These are phyloP conservation scores for Sordariomycetes sp. DNA, from an alignment of 2,329 filamentous ascomycete species.

Conservation along the genomic window DNA sequence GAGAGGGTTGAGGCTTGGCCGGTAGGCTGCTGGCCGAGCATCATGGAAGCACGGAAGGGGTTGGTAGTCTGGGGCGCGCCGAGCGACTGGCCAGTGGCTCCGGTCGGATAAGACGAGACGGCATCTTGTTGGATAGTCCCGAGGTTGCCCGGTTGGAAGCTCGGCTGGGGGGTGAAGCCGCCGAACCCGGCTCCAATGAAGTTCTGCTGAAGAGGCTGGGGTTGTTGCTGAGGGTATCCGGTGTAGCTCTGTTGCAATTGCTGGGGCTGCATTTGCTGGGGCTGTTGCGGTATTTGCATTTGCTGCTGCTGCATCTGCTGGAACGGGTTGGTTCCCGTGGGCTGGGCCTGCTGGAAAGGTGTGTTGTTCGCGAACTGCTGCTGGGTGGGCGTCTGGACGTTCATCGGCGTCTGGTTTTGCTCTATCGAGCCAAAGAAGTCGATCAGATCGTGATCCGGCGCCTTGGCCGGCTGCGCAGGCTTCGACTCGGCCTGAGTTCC, in stretches of 20 bases:
- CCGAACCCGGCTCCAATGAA: constrained; percentile 70
- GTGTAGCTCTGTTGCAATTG: constrained; percentile 11
- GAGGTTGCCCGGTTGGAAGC: constrained; percentile 38
- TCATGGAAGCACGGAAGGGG: constrained; percentile 86
- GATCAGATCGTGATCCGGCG: constrained; percentile 66
- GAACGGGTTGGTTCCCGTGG: constrained; percentile 15
- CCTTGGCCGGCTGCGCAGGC: constrained; percentile 33
- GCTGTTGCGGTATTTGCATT: too few relatives aligned
- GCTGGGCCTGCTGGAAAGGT: constrained; percentile 23
- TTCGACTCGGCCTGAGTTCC: constrained; percentile 1
- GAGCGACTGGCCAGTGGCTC: constrained; percentile 25
- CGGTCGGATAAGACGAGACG: constrained; percentile 34
- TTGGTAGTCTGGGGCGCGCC: constrained; percentile 59
- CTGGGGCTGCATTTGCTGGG: constrained; percentile 20
- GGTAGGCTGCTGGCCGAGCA: constrained; percentile 44
- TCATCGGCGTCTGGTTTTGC: constrained; percentile 66
- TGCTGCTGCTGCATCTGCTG: constrained; percentile 14
- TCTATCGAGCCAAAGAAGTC: constrained; percentile 95
- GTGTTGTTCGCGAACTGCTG: constrained; percentile 15
- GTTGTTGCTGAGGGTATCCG: constrained; percentile 16
- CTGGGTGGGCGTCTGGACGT: constrained; percentile 24
- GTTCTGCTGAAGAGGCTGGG: constrained; percentile 27
- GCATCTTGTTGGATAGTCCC: constrained; percentile 45
- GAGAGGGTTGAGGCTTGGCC: constrained; percentile 26
- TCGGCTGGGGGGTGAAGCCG: constrained; percentile 57